Evolutionary conservation across 2,329 filamentous ascomycete species (phyloP).

Genomic region (Fonsecaea multimorphosa): DNA sequence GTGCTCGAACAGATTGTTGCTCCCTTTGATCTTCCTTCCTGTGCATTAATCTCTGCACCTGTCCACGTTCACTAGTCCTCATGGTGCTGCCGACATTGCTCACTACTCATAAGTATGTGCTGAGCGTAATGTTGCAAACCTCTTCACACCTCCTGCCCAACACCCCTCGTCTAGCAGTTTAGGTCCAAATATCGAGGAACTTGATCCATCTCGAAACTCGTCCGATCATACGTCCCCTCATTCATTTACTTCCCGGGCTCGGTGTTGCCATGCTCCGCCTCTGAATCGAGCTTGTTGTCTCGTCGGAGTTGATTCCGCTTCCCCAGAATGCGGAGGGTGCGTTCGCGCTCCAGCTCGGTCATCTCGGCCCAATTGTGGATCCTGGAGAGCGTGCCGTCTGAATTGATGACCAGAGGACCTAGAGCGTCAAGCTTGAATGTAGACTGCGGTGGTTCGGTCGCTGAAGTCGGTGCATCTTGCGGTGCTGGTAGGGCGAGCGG

Average conservation of each 20-base stretch:
- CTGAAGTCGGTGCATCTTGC: background rate
- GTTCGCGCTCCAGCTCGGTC: conserved; percentile 7
- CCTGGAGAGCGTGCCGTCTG: conserved; percentile 15
- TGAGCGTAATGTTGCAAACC: too few species aligned
- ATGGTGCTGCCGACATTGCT: too few species aligned
- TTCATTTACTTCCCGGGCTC: background rate
- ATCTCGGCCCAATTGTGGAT: conserved; percentile 15
- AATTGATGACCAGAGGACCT: conserved; percentile 5
- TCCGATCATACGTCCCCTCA: background rate
- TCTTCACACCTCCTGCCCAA: too few species aligned
- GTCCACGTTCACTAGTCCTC: too few species aligned
- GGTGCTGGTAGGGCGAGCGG: background rate
- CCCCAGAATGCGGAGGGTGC: conserved; percentile 13
- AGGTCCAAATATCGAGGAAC: too few species aligned
- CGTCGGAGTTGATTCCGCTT: conserved; percentile 15
- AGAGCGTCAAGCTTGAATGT: conserved; percentile 13
- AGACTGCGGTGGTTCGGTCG: conserved; percentile 1
- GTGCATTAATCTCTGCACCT: too few species aligned
- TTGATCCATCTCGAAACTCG: too few species aligned
- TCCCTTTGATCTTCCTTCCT: too few species aligned
- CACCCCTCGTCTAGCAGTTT: too few species aligned
- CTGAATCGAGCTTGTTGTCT: background rate
- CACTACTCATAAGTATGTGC: too few species aligned
- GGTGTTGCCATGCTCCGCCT: background rate
- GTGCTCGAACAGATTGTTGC: too few species aligned